These are phyloP conservation scores for Malassezia brasiliensis DNA, from an alignment of 1,284 basidiomycete species.

Conservation along the genomic window DNA sequence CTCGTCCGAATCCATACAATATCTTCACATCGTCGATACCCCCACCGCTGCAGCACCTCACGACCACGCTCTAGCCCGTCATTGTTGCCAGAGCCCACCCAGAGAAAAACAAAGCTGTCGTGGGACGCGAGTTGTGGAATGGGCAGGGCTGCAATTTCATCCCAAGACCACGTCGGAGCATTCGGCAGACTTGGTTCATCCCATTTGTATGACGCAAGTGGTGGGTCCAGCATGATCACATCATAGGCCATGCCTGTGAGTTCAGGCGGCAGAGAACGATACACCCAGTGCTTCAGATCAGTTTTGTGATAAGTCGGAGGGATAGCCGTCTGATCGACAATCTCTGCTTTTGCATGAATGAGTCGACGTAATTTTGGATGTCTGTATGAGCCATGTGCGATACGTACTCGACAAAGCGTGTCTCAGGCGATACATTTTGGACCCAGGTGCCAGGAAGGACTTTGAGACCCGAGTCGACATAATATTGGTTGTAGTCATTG, in stretches of 20 bases:
- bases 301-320: constrained; percentile 34
- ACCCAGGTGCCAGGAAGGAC: constrained; percentile 38
- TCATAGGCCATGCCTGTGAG: constrained; percentile 67
- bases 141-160: constrained; percentile 67
- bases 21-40: constrained; percentile 88
- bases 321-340: constrained; percentile 24
- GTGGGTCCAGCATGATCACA: constrained; percentile 82
- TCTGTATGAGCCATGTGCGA: constrained; percentile 56
- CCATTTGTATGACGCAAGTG: constrained; percentile 53
- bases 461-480: constrained; percentile 57
- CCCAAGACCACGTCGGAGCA: constrained; percentile 60
- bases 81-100: constrained; percentile 84
- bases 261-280: constrained; percentile 23
- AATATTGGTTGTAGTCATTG: constrained; percentile 84
- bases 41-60: constrained; percentile 85
- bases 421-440: constrained; percentile 51
- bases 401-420: constrained; percentile 82
- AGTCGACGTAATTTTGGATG: constrained; percentile 39
- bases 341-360: constrained; percentile 30
- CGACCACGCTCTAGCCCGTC: constrained; percentile 85
- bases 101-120: constrained; percentile 74
- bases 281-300: constrained; percentile 25
- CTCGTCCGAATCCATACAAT: constrained; percentile 96
- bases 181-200: constrained; percentile 9
- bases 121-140: constrained; percentile 76